Evolutionary conservation across 164 flowering plant genomes (phyloP), one percentile per base, ranked within the genome.

Genomic region (Protea cynaroides): DNA sequence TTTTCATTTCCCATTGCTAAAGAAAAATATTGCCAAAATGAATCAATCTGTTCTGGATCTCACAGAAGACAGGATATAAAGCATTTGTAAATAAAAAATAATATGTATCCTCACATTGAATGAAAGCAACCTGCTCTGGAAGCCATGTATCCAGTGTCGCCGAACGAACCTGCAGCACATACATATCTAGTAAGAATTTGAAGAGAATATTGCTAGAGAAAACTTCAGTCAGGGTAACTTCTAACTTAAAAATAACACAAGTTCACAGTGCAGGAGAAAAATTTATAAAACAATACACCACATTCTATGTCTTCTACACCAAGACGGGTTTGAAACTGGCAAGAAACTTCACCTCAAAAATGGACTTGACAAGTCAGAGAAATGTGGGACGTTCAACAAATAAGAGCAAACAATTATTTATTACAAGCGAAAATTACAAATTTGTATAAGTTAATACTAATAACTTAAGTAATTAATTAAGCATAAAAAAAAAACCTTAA

Each of bases 61-160:
- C 19, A 37, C 43, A 52, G 2, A 8, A 53, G 25, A 36, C 21
- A 24, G 24, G 55, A 44, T 12, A 57, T 56, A 38, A 56, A 46
- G 34, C 5, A 11, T 44, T 44, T 44, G 49, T 9, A 17, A 40
- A 38, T 49, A 0, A 5, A n/a, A 25, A 21, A 56, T 37, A 34
- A 43, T 7, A 64, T 6, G 24, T 18, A 70, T 34, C 25, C 94
- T 77, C 81, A 90, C 97, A 82, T 58, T 88, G 91, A 75, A 91
- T 87, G 71, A 87, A 91, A n/a, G 93, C 89, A 79, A 91, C 93
- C 82, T 91, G 97, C 75, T 91, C 97, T 3, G 97, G 97, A 64
- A 91, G 97, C 97, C 97, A 91, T 67, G 97, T 91, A 70, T 91
- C 97, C 63, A 91, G 75, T 3, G 97, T 86, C 25, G 97, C 97